phyloP scores from a whole-genome alignment of 1,284 basidiomycete species.

The Neonothopanus nambi region DNA sequence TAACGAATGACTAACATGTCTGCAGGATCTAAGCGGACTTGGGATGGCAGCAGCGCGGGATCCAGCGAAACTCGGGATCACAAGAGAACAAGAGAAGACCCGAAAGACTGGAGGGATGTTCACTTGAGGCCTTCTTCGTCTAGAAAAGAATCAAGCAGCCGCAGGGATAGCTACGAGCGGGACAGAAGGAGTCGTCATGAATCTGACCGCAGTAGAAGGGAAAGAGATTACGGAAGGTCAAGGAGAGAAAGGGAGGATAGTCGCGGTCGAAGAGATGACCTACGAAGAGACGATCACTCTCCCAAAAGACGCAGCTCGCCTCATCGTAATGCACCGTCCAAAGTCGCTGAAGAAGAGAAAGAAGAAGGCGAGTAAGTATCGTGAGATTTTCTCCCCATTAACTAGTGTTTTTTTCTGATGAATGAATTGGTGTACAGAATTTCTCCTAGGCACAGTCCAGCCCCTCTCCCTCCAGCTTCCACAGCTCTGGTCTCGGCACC shows the following conservation, averaged over 20 bases:
- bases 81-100: slow-evolving; percentile 60
- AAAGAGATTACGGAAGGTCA: slow-evolving; percentile 9
- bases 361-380: slow-evolving; percentile 81
- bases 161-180: slow-evolving; percentile 38
- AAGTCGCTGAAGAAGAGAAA: slow-evolving; percentile 50
- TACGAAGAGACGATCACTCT: not conserved
- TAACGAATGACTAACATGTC: slow-evolving; percentile 75
- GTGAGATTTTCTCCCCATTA: slow-evolving; percentile 20
- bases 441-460: slow-evolving; percentile 46
- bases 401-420: not conserved
- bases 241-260: slow-evolving; percentile 11
- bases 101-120: slow-evolving; percentile 76
- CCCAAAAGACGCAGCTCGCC: not conserved
- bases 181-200: slow-evolving; percentile 25
- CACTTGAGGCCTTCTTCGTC: slow-evolving; percentile 48
- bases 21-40: slow-evolving; percentile 80
- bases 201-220: slow-evolving; percentile 14
- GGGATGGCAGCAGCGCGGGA: slow-evolving; percentile 57
- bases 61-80: slow-evolving; percentile 29
- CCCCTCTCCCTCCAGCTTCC: slow-evolving; percentile 17
- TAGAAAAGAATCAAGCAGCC: slow-evolving; percentile 33
- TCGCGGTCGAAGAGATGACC: slow-evolving; percentile 2
- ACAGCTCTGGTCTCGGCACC: slow-evolving; percentile 23
- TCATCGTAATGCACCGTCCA: not conserved
- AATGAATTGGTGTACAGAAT: slow-evolving; percentile 46